Evolutionary conservation across 139 green algal genomes (phyloP), one percentile per base, ranked within the genome.

Genomic region (Chlorokybus atmophyticus): DNA sequence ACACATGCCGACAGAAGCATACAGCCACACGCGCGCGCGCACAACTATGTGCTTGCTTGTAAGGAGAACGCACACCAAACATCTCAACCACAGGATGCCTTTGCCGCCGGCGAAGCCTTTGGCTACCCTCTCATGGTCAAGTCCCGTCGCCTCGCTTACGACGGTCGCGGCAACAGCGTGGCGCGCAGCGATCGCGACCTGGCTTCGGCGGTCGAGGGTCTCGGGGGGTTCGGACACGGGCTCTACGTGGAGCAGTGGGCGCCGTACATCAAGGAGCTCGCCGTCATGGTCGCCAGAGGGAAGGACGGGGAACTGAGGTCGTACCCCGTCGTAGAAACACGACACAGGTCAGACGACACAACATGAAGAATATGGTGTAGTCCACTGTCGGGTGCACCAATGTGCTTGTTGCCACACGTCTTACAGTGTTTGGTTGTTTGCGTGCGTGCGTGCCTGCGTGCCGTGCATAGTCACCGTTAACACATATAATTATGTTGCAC

Each of bases 121-220:
- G 84, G 87, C 1, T 90, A 85, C 62, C 90, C 90, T 1, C 77
- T 94, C 70, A 98, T 98, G 90, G 79, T 98, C 35, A 98, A 98
- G 68, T 77, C 69, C 26, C 61, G 57, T 53, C 80, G 81, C 31
- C 60, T 94, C 29, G 88, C 88, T 1, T 96, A 96, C 52, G 88
- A 96, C 65, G 88, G 88, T 29, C 75, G 80, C 21, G 89, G 90
- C 29, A 97, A 97, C 68, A 84, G 78, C 4, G 78, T 92, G 3
- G 83, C 93, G 3, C 52, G 57, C 4, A 64, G 47, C 0, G 42
- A 50, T 4, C 70, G 66, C 4, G 77, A 84, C 27, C 54, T 91
- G 2, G 50, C 75, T 5, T 31, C 57, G 0, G 89, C 83, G 0
- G 78, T 87, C 0, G 68, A 67, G 26, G 54, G 35, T 44, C 60